Evolutionary conservation across 192 early-diverging fungal genomes (phyloP).

Genomic region (Coemansia sp.): DNA sequence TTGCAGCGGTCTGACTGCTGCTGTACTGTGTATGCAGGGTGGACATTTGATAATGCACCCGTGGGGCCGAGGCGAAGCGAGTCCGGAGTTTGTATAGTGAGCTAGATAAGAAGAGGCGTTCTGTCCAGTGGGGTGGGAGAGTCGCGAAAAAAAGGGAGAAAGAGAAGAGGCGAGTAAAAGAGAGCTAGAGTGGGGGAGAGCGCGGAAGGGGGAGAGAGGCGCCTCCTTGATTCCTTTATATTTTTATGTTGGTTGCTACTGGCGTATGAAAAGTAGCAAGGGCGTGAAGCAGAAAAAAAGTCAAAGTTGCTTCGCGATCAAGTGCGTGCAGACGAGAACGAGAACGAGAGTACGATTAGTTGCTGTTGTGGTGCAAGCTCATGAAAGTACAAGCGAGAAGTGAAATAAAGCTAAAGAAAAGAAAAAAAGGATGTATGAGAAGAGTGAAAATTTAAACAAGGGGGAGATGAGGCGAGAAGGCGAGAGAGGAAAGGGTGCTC

Average conservation of each 20-base stretch:
- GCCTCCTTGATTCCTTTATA: constrained; percentile 15
- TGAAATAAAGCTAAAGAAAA: not conserved
- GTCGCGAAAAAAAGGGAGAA: constrained; percentile 7
- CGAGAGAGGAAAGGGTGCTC: constrained; percentile 10
- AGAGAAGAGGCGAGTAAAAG: constrained; percentile 14
- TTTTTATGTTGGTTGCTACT: constrained; percentile 13
- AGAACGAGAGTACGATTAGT: not conserved
- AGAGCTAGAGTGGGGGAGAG: constrained; percentile 1
- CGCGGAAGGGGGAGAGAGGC: not conserved
- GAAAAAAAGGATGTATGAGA: constrained; percentile 7
- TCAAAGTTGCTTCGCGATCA: not conserved
- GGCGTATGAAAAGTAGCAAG: constrained; percentile 12
- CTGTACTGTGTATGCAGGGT: constrained; percentile 56
- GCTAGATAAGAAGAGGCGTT: constrained; percentile 10
- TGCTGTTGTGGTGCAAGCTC: constrained; percentile 1
- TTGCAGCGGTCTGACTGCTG: constrained; percentile 41
- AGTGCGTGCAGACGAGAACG: not conserved
- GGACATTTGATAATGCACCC: constrained; percentile 30
- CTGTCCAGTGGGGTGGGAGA: constrained; percentile 13
- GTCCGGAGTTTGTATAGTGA: not conserved
- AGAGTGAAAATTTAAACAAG: constrained; percentile 6
- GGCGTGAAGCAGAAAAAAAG: not conserved
- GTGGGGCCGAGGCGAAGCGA: not conserved
- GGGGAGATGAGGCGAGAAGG: constrained; percentile 8
- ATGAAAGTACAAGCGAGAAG: constrained; percentile 10